Conservation (phyloP, 2,329 filamentous ascomycete species). For the Pseudogymnoascus sp. region DNA sequence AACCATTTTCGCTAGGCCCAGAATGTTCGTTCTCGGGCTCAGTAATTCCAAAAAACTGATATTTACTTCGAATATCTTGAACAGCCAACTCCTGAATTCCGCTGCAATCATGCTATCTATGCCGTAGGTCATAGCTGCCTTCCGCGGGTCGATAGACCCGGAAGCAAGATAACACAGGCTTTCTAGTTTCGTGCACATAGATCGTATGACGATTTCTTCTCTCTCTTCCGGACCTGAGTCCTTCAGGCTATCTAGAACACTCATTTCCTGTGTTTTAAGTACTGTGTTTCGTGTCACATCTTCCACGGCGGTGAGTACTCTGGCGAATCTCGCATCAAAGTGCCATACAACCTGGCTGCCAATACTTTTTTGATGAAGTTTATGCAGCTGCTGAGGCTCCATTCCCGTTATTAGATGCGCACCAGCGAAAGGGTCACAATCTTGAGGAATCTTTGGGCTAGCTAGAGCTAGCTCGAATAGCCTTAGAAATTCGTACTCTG, state of each 20-base stretch:
- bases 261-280: neutral
- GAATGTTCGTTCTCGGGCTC: too few species aligned
- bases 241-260: conserved; percentile 9
- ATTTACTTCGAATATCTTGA: neutral
- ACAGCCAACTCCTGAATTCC: conserved; percentile 17
- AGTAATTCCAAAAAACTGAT: too few species aligned
- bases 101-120: conserved; percentile 19
- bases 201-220: neutral
- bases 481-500: conserved; percentile 10
- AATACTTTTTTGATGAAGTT: too few species aligned
- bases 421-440: conserved; percentile 12
- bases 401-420: neutral
- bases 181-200: neutral
- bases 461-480: conserved; percentile 19
- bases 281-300: neutral
- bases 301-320: neutral
- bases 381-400: too few species aligned
- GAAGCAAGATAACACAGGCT: neutral
- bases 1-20: too few species aligned
- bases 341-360: conserved; percentile 16
- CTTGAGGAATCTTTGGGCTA: neutral
- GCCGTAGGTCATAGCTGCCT: conserved; percentile 9
- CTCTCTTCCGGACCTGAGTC: neutral
- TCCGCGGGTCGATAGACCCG: neutral
- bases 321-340: neutral